A percentile compares a stretch with the other conserved stretches of the same genome.
phyloP scores from a whole-genome alignment of 2,329 filamentous ascomycete species.

The Aspergillus pseudoviridinutans region DNA sequence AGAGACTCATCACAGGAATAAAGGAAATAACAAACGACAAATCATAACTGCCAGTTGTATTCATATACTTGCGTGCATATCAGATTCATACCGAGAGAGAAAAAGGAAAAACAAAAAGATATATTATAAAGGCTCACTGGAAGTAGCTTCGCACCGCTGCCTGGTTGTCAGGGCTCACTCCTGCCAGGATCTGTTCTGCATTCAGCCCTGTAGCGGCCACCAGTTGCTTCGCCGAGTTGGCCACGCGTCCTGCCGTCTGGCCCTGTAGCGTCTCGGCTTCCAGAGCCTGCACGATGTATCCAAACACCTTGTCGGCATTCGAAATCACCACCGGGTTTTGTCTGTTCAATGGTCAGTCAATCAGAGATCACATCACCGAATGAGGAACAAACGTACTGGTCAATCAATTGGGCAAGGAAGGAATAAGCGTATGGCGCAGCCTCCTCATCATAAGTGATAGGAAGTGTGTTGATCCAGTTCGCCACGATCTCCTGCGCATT shows the following conservation, averaged over 20 bases:
- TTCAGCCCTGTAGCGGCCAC: slow-evolving; percentile 71
- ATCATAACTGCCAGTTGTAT: neutral
- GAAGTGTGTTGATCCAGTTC: slow-evolving; percentile 89
- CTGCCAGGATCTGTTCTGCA: slow-evolving; percentile 68
- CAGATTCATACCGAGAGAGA: slow-evolving; percentile 4
- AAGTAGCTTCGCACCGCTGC: slow-evolving; percentile 76
- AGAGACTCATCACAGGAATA: neutral
- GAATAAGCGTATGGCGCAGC: slow-evolving; percentile 93
- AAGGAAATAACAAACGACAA: neutral
- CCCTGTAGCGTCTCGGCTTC: slow-evolving; percentile 88
- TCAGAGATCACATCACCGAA: neutral
- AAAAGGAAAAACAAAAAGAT: neutral
- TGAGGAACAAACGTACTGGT: slow-evolving; percentile 66
- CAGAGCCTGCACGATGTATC: slow-evolving; percentile 79
- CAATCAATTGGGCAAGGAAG: slow-evolving; percentile 86
- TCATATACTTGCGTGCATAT: neutral
- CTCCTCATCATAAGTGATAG: slow-evolving; percentile 92
- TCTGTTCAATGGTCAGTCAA: slow-evolving; percentile 45
- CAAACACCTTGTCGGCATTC: slow-evolving; percentile 77
- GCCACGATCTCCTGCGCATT: slow-evolving; percentile 71
- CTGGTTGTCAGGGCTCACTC: slow-evolving; percentile 76
- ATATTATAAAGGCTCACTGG: slow-evolving; percentile 44
- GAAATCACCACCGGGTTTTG: slow-evolving; percentile 77
- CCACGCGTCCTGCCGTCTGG: slow-evolving; percentile 72
- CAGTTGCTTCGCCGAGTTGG: slow-evolving; percentile 71